These are phyloP conservation scores for Hypoxylon crocopeplum DNA, from an alignment of 495 filamentous ascomycete genomes.

Conservation along the genomic window DNA sequence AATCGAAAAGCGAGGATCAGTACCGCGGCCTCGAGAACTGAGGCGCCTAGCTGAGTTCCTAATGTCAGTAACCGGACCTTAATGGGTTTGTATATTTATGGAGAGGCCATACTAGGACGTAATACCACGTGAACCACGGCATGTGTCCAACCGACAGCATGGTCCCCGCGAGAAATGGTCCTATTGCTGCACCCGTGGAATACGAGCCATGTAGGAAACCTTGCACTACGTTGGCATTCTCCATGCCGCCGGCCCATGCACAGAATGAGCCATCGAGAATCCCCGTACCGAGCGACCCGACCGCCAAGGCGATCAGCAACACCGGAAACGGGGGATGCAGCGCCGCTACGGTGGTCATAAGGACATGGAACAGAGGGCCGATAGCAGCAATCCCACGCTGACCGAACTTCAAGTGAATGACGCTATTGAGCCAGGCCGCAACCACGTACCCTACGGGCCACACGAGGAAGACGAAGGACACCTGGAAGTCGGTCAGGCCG, in stretches of 20 bases:
- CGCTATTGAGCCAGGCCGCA: constrained; percentile 65
- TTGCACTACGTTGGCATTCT: constrained; percentile 65
- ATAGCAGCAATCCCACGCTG: constrained; percentile 70
- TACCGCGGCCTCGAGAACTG: constrained; percentile 60
- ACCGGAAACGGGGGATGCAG: constrained; percentile 70
- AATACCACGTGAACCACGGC: constrained; percentile 64
- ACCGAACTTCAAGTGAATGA: constrained; percentile 55
- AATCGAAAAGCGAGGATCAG: constrained; percentile 63
- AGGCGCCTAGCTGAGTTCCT: constrained; percentile 56
- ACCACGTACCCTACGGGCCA: constrained; percentile 72
- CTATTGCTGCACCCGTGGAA: constrained; percentile 69
- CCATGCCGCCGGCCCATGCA: constrained; percentile 71
- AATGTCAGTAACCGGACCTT: background rate
- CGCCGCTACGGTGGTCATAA: constrained; percentile 67
- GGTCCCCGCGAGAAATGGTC: constrained; percentile 69
- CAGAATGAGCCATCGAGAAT: constrained; percentile 70
- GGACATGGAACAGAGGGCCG: constrained; percentile 62
- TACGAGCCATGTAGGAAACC: constrained; percentile 69
- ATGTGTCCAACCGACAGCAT: constrained; percentile 55
- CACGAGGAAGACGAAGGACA: constrained; percentile 74
- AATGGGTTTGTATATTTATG: background rate
- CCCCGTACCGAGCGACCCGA: constrained; percentile 67
- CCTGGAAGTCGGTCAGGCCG: constrained; percentile 67
- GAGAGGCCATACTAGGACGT: constrained; percentile 43
- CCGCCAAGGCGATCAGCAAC: constrained; percentile 64